Evolutionary conservation across 2,329 filamentous ascomycete species (phyloP).

Genomic region (Aquanectria penicillioides): DNA sequence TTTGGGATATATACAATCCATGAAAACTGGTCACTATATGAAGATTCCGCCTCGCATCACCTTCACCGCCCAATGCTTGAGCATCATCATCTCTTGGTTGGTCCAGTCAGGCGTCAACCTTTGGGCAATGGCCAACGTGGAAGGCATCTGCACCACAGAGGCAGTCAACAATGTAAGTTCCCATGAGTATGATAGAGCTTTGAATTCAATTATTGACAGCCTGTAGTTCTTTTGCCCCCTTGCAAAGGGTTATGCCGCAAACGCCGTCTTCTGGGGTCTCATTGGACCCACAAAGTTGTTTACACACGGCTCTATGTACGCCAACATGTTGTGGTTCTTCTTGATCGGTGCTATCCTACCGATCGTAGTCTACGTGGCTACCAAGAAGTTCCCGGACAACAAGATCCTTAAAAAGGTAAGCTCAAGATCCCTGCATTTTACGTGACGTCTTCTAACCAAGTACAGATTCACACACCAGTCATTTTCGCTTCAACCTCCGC

Average conservation of each 20-base stretch:
- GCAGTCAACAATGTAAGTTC: conserved; percentile 54
- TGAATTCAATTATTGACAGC: conserved; percentile 55
- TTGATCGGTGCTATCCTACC: conserved; percentile 20
- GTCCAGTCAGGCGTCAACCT: conserved; percentile 50
- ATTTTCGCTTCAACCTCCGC: conserved; percentile 26
- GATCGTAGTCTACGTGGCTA: conserved; percentile 11
- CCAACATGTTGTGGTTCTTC: conserved; percentile 19
- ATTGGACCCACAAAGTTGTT: conserved; percentile 55
- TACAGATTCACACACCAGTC: conserved; percentile 23
- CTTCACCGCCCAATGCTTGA: conserved; percentile 56
- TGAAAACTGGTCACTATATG: conserved; percentile 61
- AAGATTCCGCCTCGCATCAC: conserved; percentile 57
- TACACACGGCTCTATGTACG: conserved; percentile 22
- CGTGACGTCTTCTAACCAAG: neutral
- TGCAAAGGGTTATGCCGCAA: neutral
- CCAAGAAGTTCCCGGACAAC: conserved; percentile 11
- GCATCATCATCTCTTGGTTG: conserved; percentile 46
- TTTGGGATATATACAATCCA: conserved; percentile 56
- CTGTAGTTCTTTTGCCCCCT: neutral
- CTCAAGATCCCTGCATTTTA: no score
- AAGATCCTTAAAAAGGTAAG: neutral
- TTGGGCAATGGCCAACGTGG: conserved; percentile 20
- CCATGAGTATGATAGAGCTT: conserved; percentile 57
- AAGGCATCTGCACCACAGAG: conserved; percentile 21
- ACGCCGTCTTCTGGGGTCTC: conserved; percentile 54